A percentile compares a stretch with the other conserved stretches of the same genome.
Evolutionary conservation across 805 yeast genomes (phyloP).

Genomic region (Zygotorulaspora danielsina): DNA sequence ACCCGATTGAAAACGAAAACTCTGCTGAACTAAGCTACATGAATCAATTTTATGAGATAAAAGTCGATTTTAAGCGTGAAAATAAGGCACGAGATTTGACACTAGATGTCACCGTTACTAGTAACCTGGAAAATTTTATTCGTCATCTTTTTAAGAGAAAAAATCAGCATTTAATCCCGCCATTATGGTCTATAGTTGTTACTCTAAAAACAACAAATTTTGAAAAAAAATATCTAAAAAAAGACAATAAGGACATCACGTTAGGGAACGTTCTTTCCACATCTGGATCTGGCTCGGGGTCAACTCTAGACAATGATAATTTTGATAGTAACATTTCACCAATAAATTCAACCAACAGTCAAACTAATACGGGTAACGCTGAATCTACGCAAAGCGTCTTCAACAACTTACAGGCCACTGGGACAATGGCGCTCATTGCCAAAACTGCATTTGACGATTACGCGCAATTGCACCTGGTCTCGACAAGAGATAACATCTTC

Average conservation of each 20-base stretch:
- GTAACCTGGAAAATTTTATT: constrained; percentile 33
- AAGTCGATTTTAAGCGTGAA: constrained; percentile 15
- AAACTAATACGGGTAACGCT: constrained; percentile 4
- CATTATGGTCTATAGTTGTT: constrained; percentile 51
- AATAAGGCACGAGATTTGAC: constrained; percentile 13
- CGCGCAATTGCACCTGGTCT: constrained; percentile 28
- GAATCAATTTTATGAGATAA: constrained; percentile 24
- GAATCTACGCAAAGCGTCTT: constrained; percentile 28
- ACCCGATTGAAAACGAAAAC: constrained; percentile 5
- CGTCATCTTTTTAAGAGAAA: constrained; percentile 29
- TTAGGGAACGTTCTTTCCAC: constrained; percentile 9
- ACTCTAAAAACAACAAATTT: constrained; percentile 47
- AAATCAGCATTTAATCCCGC: constrained; percentile 38
- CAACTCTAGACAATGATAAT: constrained; percentile 8
- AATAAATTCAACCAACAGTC: constrained; percentile 12
- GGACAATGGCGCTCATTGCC: constrained; percentile 37
- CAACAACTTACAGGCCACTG: constrained; percentile 29
- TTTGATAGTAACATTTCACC: constrained; percentile 15
- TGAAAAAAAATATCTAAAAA: constrained; percentile 42
- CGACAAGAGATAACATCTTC: constrained; percentile 26
- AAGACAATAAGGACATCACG: constrained; percentile 32
- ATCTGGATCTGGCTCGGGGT: constrained; percentile 3
- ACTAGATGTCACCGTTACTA: constrained; percentile 23
- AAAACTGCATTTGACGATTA: constrained; percentile 33
- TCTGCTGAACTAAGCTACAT: constrained; percentile 8